Evolutionary conservation across 1,139 yeast genomes (phyloP).

Genomic region (Lodderomyces pseudojiufengensis): DNA sequence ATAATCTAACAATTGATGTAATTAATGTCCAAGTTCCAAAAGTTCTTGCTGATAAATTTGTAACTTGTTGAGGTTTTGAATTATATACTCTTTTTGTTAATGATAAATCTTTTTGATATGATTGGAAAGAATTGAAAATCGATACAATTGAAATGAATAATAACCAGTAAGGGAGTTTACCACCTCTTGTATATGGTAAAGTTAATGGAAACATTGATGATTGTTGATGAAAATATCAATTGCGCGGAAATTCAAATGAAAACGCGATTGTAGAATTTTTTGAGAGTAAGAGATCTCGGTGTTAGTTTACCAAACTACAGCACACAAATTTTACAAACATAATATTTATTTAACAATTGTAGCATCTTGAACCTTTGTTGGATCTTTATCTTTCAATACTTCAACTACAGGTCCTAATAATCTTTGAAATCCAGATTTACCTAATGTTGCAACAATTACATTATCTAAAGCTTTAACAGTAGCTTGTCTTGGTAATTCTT

Average conservation of each 20-base stretch:
- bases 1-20: slow-evolving; percentile 78
- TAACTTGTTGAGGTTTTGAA: slow-evolving; percentile 39
- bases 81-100: slow-evolving; percentile 80
- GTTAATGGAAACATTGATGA: slow-evolving; percentile 1
- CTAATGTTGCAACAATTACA: slow-evolving; percentile 85
- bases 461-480: slow-evolving; percentile 76
- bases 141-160: slow-evolving; percentile 78
- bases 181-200: slow-evolving; percentile 32
- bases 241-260: too few species aligned
- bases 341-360: slow-evolving; percentile 4
- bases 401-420: slow-evolving; percentile 88
- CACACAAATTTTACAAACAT: too few species aligned
- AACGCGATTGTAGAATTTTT: too few species aligned
- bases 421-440: slow-evolving; percentile 90
- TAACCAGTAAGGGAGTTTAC: slow-evolving; percentile 45
- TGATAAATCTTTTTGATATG: slow-evolving; percentile 50
- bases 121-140: slow-evolving; percentile 83
- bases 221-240: too few species aligned
- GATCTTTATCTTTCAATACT: slow-evolving; percentile 77
- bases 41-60: slow-evolving; percentile 83
- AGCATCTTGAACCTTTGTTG: slow-evolving; percentile 36
- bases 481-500: slow-evolving; percentile 93
- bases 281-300: too few species aligned
- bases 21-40: slow-evolving; percentile 97
- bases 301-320: too few species aligned